phyloP scores from a whole-genome alignment of 1,284 basidiomycete genomes.

The Trametes hirsuta region DNA sequence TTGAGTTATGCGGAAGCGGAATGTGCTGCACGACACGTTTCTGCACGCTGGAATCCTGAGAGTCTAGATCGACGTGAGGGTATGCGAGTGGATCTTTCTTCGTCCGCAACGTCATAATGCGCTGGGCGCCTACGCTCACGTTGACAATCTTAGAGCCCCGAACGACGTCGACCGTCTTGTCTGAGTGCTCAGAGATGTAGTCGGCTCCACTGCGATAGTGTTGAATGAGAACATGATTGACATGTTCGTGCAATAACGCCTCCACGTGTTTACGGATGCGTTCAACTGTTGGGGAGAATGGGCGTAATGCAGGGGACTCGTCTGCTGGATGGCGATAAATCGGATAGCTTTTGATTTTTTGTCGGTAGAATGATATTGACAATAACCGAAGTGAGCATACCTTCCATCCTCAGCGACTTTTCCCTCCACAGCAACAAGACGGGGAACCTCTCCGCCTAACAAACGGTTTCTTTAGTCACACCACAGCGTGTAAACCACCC shows the following conservation, averaged over 20 bases:
- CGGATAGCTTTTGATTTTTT: constrained; percentile 53
- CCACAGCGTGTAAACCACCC: neutral
- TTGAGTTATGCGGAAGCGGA: constrained; percentile 74
- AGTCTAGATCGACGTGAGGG: constrained; percentile 7
- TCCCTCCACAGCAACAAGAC: constrained; percentile 74
- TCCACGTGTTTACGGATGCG: constrained; percentile 65
- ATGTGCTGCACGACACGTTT: constrained; percentile 57
- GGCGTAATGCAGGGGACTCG: constrained; percentile 63
- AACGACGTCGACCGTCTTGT: constrained; percentile 80
- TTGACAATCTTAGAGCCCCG: constrained; percentile 73
- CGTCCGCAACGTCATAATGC: constrained; percentile 67
- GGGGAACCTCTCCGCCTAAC: constrained; percentile 74
- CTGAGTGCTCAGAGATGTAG: constrained; percentile 81
- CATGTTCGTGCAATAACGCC: constrained; percentile 53
- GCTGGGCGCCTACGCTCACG: constrained; percentile 73
- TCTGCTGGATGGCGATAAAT: constrained; percentile 81
- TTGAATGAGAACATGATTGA: constrained; percentile 81
- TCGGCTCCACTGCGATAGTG: constrained; percentile 74
- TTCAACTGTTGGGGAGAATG: constrained; percentile 68
- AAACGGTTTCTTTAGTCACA: neutral
- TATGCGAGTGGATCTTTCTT: constrained; percentile 52
- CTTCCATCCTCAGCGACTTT: constrained; percentile 62
- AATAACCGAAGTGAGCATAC: constrained; percentile 36
- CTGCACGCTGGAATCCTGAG: neutral
- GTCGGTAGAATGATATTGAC: neutral